These are phyloP conservation scores for Solioccasus polychromus DNA, from an alignment of 768 basidiomycete genomes.

Conservation along the genomic window DNA sequence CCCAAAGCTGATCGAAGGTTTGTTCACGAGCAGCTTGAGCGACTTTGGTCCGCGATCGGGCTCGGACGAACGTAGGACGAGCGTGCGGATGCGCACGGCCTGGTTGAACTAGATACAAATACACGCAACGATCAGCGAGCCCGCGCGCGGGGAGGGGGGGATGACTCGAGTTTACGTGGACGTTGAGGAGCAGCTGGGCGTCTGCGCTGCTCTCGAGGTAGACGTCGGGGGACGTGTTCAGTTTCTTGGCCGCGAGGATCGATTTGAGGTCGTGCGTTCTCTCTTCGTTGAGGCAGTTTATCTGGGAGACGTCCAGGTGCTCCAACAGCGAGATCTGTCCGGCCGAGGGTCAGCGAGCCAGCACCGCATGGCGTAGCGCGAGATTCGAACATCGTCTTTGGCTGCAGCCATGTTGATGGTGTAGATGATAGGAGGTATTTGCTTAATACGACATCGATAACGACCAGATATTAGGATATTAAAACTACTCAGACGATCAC, in stretches of 20 bases:
- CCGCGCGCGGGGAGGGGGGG: background rate
- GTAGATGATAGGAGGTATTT: conserved; percentile 17
- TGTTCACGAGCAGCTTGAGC: conserved; percentile 64
- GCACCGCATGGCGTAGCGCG: background rate
- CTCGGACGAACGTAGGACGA: conserved; percentile 46
- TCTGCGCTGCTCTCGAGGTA: conserved; percentile 70
- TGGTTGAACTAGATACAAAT: conserved; percentile 74
- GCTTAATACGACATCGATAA: conserved; percentile 15
- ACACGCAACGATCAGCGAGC: too few species aligned
- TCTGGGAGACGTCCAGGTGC: conserved; percentile 55
- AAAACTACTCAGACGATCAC: conserved; percentile 54
- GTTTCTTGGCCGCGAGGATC: conserved; percentile 43
- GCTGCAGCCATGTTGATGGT: conserved; percentile 22
- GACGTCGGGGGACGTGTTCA: conserved; percentile 40
- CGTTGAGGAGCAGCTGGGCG: conserved; percentile 66
- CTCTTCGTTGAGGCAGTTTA: conserved; percentile 71
- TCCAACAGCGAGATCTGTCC: conserved; percentile 53
- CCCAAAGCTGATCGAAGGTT: conserved; percentile 58
- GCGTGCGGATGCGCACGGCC: conserved; percentile 57
- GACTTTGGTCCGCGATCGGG: conserved; percentile 50
- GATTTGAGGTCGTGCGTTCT: conserved; percentile 47
- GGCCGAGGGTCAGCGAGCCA: conserved; percentile 5
- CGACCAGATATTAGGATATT: conserved; percentile 16
- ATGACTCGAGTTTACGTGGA: conserved; percentile 57
- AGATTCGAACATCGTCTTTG: conserved; percentile 30